Evolutionary conservation across 2,329 filamentous ascomycete genomes (phyloP).

Genomic region (Hyphodiscus sp.): DNA sequence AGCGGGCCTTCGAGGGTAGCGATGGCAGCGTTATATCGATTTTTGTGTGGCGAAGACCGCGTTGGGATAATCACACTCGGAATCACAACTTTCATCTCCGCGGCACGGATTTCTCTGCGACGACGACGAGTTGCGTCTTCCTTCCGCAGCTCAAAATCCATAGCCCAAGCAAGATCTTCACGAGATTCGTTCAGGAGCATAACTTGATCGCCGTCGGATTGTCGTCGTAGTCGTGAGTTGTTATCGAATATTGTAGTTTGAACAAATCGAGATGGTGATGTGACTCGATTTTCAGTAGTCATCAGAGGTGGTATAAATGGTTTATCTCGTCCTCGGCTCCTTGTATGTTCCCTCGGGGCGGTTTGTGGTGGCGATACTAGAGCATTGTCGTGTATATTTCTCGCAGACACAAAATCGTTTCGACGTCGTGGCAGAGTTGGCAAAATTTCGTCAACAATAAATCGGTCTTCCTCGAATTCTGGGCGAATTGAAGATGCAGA

Average conservation of each 20-base stretch:
- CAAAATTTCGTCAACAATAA: conserved; percentile 5
- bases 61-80: neutral
- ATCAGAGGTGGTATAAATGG: conserved; percentile 21
- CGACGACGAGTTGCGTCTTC: conserved; percentile 23
- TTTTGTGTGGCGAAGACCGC: conserved; percentile 24
- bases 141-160: conserved; percentile 30
- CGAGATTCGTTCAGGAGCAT: neutral
- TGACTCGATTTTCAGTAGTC: neutral
- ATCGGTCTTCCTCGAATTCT: neutral
- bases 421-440: conserved; percentile 1
- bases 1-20: conserved; percentile 13
- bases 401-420: conserved; percentile 24
- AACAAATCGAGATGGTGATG: conserved; percentile 4
- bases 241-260: conserved; percentile 16
- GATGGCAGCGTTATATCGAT: conserved; percentile 26
- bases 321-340: conserved; percentile 12
- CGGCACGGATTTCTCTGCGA: conserved; percentile 20
- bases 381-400: conserved; percentile 9
- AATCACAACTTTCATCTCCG: conserved; percentile 4
- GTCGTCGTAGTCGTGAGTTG: neutral
- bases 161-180: conserved; percentile 25
- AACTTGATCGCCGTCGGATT: neutral
- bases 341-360: neutral
- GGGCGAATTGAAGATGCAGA: neutral
- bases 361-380: conserved; percentile 13